These are phyloP conservation scores for Agaricus bisporus DNA, from an alignment of 768 basidiomycete species.

Conservation along the genomic window DNA sequence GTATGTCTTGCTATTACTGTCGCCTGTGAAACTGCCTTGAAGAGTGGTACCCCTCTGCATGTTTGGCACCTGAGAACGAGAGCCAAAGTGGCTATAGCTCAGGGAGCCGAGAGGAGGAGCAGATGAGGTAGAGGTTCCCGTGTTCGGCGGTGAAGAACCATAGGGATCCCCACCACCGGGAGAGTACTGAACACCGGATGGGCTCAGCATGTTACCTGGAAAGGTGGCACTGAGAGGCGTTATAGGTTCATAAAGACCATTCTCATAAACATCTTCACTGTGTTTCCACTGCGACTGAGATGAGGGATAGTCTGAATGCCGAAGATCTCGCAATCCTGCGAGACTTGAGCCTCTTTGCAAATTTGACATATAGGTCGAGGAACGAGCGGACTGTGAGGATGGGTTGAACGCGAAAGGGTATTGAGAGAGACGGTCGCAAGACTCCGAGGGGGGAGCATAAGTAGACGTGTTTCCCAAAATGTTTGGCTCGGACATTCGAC, in stretches of 20 bases:
- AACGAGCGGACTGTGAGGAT: conserved; percentile 24
- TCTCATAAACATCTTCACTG: conserved; percentile 26
- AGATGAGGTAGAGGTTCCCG: conserved; percentile 51
- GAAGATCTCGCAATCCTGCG: conserved; percentile 38
- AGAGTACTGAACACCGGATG: conserved; percentile 37
- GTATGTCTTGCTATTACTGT: conserved; percentile 61
- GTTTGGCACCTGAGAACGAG: conserved; percentile 22
- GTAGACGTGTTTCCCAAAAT: conserved; percentile 34
- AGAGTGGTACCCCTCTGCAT: conserved; percentile 23
- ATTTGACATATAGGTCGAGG: conserved; percentile 33
- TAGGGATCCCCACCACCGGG: conserved; percentile 45
- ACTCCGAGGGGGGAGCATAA: conserved; percentile 28
- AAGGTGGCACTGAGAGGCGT: conserved; percentile 54
- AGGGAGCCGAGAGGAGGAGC: conserved; percentile 29
- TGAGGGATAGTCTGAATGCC: conserved; percentile 30
- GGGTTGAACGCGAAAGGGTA: conserved; percentile 33
- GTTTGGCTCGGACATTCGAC: conserved; percentile 67
- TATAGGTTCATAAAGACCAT: conserved; percentile 39
- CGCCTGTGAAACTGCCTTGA: conserved; percentile 25
- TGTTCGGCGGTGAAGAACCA: conserved; percentile 57
- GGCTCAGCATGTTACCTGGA: conserved; percentile 31
- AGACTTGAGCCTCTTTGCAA: conserved; percentile 41
- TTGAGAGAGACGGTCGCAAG: conserved; percentile 24
- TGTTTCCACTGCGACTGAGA: conserved; percentile 33
- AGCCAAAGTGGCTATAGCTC: conserved; percentile 18